phyloP scores from a whole-genome alignment of 1,284 basidiomycete genomes.

The Hemileia vastatrix region DNA sequence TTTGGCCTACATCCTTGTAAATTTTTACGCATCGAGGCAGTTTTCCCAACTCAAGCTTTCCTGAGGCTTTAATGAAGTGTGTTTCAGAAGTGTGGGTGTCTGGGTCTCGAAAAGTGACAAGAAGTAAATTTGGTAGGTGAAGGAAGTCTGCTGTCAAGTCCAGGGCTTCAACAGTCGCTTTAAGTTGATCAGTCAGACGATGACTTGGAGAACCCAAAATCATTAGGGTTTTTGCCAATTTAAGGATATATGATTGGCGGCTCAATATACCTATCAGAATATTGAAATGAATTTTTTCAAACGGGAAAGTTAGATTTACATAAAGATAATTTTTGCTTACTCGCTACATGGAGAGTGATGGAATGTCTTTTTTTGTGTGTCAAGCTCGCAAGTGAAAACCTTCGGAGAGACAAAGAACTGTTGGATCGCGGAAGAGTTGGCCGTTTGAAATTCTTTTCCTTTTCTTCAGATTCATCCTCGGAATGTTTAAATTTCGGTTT shows the following conservation, averaged over 20 bases:
- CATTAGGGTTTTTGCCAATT: neutral
- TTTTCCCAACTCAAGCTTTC: neutral
- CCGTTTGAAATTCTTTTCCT: too few relatives aligned
- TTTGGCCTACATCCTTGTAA: neutral
- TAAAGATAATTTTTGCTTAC: too few relatives aligned
- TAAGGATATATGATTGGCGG: neutral
- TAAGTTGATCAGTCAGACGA: neutral
- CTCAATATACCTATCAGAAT: neutral
- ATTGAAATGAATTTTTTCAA: too few relatives aligned
- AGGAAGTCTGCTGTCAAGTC: slow-evolving; percentile 52
- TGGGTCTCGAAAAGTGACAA: slow-evolving; percentile 68
- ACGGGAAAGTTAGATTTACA: too few relatives aligned
- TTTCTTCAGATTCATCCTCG: too few relatives aligned
- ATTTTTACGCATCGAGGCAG: neutral
- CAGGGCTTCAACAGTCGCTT: neutral
- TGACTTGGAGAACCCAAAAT: neutral
- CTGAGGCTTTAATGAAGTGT: slow-evolving; percentile 38
- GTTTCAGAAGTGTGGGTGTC: slow-evolving; percentile 55
- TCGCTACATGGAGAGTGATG: too few relatives aligned
- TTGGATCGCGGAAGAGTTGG: too few relatives aligned
- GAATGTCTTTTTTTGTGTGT: too few relatives aligned
- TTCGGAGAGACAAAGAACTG: too few relatives aligned
- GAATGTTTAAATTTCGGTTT: too few relatives aligned
- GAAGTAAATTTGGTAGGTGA: slow-evolving; percentile 68
- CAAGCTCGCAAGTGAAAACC: too few relatives aligned